Percentiles rank a stretch among this genome's conserved stretches.
These are phyloP conservation scores for Magnolia sinica DNA, from an alignment of 164 flowering plant species.

Conservation along the genomic window DNA sequence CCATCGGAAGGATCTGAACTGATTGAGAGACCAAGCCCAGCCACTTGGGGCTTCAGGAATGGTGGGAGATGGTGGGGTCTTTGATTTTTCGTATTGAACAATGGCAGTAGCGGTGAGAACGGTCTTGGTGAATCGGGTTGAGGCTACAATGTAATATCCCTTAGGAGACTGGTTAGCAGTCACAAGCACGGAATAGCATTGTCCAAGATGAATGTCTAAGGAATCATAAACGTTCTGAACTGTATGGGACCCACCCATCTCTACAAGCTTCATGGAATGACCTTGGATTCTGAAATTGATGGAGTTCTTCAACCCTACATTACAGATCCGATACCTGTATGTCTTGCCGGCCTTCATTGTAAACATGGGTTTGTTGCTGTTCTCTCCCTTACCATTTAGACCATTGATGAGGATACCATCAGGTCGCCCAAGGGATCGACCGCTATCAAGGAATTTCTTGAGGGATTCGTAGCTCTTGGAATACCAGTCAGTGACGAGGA, in stretches of 20 bases:
- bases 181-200: conserved; percentile 43
- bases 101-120: conserved; percentile 27
- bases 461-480: conserved; percentile 27
- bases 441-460: conserved; percentile 24
- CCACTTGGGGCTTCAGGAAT: conserved; percentile 31
- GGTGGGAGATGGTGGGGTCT: conserved; percentile 24
- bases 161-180: conserved; percentile 32
- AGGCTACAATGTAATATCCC: conserved; percentile 44
- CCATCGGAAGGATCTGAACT: conserved; percentile 44
- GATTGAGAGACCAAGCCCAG: conserved; percentile 43
- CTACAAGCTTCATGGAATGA: conserved; percentile 45
- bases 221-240: conserved; percentile 43
- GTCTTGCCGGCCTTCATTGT: conserved; percentile 41
- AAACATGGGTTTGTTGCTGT: conserved; percentile 23
- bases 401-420: conserved; percentile 43
- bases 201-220: conserved; percentile 46
- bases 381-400: conserved; percentile 15
- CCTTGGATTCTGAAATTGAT: conserved; percentile 46
- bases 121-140: conserved; percentile 41
- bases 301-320: conserved; percentile 43
- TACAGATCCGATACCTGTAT: conserved; percentile 43
- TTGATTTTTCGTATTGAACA: conserved; percentile 26
- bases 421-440: conserved; percentile 32
- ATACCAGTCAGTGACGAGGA: conserved; percentile 59
- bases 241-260: conserved; percentile 54